Base-by-base conservation (phyloP, 2,329 filamentous ascomycete genomes). In the Cercospora citrullina region DNA sequence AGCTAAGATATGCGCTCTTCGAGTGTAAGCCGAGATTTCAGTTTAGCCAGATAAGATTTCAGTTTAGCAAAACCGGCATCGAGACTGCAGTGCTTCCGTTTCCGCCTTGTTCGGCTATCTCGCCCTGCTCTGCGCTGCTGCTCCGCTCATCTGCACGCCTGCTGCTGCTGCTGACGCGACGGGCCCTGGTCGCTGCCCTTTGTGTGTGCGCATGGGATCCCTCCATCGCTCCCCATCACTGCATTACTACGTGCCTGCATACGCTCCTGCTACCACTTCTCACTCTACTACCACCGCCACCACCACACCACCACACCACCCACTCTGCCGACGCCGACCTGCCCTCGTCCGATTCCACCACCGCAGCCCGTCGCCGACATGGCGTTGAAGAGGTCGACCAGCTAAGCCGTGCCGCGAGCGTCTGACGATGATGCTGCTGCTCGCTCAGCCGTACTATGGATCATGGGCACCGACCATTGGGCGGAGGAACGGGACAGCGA, bases 371-470 rank as follows among this genome's bases (percentile, higher is more conserved):
- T 30, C 21, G n/a, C 45, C 58, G 28, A 23, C 31, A 63, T 36
- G 31, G 62, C 60, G 64, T 28, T 21, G 23, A 18, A 55, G 28
- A 16, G 16, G 4, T 61, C 60, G 48, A 64, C n/a, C 16, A 60
- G 67, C 62, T 69, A 45, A 61, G 30, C 12, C 33, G n/a, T 55
- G 23, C 53, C 28, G 30, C 51, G 63, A 33, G 66, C 67, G 65
- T 58, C 63, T 42, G 62, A 68, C 62, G 61, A 76, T 66, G 63
- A 72, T 76, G 73, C 70, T 69, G 67, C 65, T 67, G 64, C 69
- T 62, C 64, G 48, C 42, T 64, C 65, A 63, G 61, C 65, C 72
- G 68, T 72, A 74, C 69, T 64, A 76, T 76, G 75, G 74, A 76
- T 68, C 53, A 71, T 69, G 72, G 70, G 59, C 69, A 67, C 45